Evolutionary conservation across 768 basidiomycete species (phyloP).

Genomic region (Agrocybe chaxingu): DNA sequence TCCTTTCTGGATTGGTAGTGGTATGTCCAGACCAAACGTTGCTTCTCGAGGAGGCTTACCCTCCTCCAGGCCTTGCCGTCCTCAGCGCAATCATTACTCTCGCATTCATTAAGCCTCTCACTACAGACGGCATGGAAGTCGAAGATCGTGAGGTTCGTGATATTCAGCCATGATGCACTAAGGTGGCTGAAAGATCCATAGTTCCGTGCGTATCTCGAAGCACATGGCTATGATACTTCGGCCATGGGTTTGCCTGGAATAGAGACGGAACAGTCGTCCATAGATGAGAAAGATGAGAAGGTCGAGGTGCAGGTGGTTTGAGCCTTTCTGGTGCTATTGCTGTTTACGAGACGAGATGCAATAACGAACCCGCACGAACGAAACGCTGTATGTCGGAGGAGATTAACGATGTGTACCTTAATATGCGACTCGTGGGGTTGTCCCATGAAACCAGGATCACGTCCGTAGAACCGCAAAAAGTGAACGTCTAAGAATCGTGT

Average conservation of each 20-base stretch:
- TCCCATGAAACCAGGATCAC: no score
- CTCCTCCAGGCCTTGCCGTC: conserved; percentile 57
- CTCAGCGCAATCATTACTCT: conserved; percentile 72
- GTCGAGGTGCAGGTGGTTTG: conserved; percentile 6
- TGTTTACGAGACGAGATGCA: no score
- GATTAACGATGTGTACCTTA: no score
- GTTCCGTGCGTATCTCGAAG: conserved; percentile 83
- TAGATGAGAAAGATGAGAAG: conserved; percentile 22
- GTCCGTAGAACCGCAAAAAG: no score
- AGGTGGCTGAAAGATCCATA: conserved; percentile 19
- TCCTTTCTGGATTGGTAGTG: conserved; percentile 86
- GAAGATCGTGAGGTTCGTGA: conserved; percentile 64
- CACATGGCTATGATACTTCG: conserved; percentile 74
- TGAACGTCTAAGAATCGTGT: no score
- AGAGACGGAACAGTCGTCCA: conserved; percentile 18
- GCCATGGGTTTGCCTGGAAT: conserved; percentile 56
- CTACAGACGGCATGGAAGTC: conserved; percentile 72
- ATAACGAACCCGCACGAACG: no score
- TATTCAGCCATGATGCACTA: background rate
- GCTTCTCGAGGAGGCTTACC: no score
- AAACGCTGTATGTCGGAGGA: no score
- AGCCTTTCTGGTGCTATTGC: no score
- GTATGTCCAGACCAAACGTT: conserved; percentile 23
- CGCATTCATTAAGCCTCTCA: conserved; percentile 71
- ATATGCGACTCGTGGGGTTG: no score